Conservation (phyloP, 352 stramenopile species). For the Aphanomyces invadans region DNA sequence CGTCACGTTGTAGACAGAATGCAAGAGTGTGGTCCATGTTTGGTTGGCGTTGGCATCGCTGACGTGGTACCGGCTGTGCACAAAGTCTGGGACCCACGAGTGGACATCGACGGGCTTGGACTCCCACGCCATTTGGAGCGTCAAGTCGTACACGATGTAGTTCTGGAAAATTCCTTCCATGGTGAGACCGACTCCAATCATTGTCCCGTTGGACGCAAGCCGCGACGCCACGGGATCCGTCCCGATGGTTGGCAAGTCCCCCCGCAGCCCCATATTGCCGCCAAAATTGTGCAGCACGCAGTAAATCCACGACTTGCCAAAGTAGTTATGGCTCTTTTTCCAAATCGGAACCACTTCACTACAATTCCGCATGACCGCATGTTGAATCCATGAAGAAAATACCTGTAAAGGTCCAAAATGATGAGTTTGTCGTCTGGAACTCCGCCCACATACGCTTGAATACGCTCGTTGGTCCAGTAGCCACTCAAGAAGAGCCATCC, state of each 20-base stretch:
- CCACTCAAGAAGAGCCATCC: conserved; percentile 68
- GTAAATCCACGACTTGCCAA: conserved; percentile 79
- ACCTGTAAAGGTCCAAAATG: conserved; percentile 75
- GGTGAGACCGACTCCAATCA: conserved; percentile 64
- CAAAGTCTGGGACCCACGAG: conserved; percentile 48
- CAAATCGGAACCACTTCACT: conserved; percentile 56
- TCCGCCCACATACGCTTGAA: conserved; percentile 39
- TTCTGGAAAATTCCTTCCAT: conserved; percentile 86
- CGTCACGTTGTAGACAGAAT: conserved; percentile 70
- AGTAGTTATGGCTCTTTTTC: conserved; percentile 70
- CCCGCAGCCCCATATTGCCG: conserved; percentile 62
- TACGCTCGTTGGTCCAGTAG: conserved; percentile 62
- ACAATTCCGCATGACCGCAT: conserved; percentile 3
- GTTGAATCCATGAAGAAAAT: neutral
- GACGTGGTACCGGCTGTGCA: conserved; percentile 50
- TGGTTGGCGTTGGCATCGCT: conserved; percentile 39
- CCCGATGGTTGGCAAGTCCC: conserved; percentile 53
- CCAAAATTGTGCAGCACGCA: conserved; percentile 82
- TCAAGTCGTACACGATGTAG: conserved; percentile 77
- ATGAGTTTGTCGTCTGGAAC: conserved; percentile 61
- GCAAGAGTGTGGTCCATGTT: conserved; percentile 46
- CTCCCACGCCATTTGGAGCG: conserved; percentile 65
- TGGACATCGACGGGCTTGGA: conserved; percentile 35
- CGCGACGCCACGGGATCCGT: conserved; percentile 42
- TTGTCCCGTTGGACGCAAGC: conserved; percentile 45